A percentile compares a stretch with the other conserved stretches of the same genome.
Conservation (phyloP, 805 yeast species). For the Candida vaughaniae region DNA sequence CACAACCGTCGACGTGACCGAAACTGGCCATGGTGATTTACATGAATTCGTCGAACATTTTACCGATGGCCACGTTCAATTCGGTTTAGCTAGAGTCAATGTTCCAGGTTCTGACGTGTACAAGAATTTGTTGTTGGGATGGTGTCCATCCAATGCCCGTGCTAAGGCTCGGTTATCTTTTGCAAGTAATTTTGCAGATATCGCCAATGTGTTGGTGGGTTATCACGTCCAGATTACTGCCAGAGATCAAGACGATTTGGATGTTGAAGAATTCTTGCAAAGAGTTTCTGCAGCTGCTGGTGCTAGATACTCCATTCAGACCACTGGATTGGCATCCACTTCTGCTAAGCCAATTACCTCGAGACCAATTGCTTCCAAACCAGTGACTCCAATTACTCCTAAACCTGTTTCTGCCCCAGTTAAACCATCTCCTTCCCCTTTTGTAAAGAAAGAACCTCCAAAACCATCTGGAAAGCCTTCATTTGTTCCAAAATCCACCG, state of each 20-base stretch:
- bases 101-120: conserved; percentile 91
- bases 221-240: conserved; percentile 97
- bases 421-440: conserved; percentile 20
- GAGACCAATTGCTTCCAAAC: conserved; percentile 18
- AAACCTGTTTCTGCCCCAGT: conserved; percentile 18
- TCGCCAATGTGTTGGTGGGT: conserved; percentile 67
- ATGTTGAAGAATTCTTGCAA: conserved; percentile 68
- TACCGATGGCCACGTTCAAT: conserved; percentile 85
- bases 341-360: conserved; percentile 26
- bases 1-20: conserved; percentile 46
- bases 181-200: conserved; percentile 75
- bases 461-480: conserved; percentile 18
- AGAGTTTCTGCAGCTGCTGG: conserved; percentile 92
- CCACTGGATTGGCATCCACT: conserved; percentile 8
- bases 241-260: conserved; percentile 88
- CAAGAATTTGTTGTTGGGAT: conserved; percentile 82
- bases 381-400: conserved; percentile 18
- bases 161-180: conserved; percentile 69
- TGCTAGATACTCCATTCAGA: conserved; percentile 63
- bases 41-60: conserved; percentile 78
- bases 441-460: conserved; percentile 8
- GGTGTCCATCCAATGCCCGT: conserved; percentile 98
- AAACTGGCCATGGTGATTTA: conserved; percentile 63
- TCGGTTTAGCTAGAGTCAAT: conserved; percentile 82
- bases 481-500: conserved; percentile 35